phyloP scores from a whole-genome alignment of 2,329 filamentous ascomycete genomes.

The Onygenales sp. region DNA sequence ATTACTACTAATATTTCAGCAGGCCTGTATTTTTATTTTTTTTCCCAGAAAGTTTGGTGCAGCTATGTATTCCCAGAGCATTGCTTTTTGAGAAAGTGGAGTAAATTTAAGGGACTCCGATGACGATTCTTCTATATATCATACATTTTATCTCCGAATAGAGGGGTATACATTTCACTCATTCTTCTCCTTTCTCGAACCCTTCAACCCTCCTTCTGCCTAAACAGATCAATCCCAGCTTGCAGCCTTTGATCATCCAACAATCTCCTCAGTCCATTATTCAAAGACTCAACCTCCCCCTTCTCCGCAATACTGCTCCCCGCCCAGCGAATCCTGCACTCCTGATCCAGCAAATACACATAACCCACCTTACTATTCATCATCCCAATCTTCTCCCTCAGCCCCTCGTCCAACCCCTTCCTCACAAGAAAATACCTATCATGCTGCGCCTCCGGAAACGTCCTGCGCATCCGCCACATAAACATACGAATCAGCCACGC shows the following conservation, averaged over 20 bases:
- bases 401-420: constrained; percentile 45
- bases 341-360: constrained; percentile 77
- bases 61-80: not conserved
- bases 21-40: not conserved
- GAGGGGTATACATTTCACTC: too few relatives aligned
- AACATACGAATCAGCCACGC: constrained; percentile 49
- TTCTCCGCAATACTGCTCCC: constrained; percentile 51
- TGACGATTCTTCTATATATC: too few relatives aligned
- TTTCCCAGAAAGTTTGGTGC: constrained; percentile 1
- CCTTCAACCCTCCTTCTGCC: not conserved
- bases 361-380: constrained; percentile 91
- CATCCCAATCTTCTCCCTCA: constrained; percentile 54
- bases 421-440: constrained; percentile 51
- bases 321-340: constrained; percentile 90
- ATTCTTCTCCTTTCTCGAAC: constrained; percentile 9
- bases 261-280: constrained; percentile 32
- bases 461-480: constrained; percentile 40
- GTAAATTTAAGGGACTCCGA: too few relatives aligned
- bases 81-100: not conserved
- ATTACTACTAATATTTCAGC: not conserved
- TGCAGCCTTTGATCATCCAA: constrained; percentile 28
- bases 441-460: constrained; percentile 42
- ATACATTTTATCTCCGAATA: too few relatives aligned
- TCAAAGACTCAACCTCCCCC: constrained; percentile 33
- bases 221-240: constrained; percentile 1